Base-by-base conservation (phyloP, 352 stramenopile genomes). In the Pythium monospermum region DNA sequence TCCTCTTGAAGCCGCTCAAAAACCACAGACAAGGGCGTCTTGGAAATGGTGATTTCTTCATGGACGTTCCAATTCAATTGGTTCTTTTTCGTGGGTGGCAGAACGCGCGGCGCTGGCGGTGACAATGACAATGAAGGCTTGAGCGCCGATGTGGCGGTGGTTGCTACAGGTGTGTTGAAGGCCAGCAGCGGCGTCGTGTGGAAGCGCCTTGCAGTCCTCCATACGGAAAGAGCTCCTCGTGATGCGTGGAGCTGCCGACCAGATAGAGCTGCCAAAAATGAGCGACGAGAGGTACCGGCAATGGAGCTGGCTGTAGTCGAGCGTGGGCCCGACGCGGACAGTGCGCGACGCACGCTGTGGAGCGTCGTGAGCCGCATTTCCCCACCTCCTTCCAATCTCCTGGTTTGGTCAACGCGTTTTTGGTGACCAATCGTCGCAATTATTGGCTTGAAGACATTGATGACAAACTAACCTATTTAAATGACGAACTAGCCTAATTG, bases 21-120 rank as follows among this genome's bases (percentile, higher is more conserved):
- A 5, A 90, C 70, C 26, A 76, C 61, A 1, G 68, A 45, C 36
- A 90, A 58, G 22, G 68, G 65, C 68, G 66, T 74, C 46, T 80
- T 52, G 56, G 75, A 49, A 38, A 69, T 40, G 22, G 72, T 68
- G 16, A 90, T 63, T 40, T 61, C 70, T 21, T 59, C 56, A 53
- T 85, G 71, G 36, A 87, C 68, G 40, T 76, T 85, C 58, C 58
- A 66, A 6, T 66, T 23, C 19, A 41, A 23, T 6, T 53, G 41
- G 11, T 13, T 38, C 28, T 63, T 63, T n/a, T n/a, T n/a, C n/a
- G n/a, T n/a, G n/a, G n/a, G n/a, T n/a, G n/a, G n/a, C n/a, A n/a
- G n/a, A n/a, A n/a, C n/a, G n/a, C n/a, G n/a, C n/a, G n/a, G n/a
- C n/a, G n/a, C n/a, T n/a, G n/a, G n/a, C n/a, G n/a, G n/a, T n/a